Conservation (phyloP, 2,329 filamentous ascomycete genomes). For the Orbilia oligospora region DNA sequence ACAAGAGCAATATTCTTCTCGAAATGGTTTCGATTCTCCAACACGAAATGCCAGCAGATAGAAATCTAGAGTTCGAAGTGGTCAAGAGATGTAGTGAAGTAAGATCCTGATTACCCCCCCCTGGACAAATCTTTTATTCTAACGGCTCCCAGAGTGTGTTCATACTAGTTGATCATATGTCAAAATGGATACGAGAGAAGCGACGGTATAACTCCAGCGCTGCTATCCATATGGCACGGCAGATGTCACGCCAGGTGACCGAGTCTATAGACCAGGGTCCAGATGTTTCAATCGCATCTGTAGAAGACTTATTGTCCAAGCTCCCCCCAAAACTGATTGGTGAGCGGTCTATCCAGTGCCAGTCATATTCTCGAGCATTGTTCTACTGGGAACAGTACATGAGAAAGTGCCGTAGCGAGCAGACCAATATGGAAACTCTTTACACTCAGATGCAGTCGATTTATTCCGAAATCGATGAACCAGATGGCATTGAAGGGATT, state of each 20-base stretch:
- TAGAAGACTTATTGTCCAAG: constrained; percentile 79
- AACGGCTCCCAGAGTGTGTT: constrained; percentile 70
- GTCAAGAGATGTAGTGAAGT: constrained; percentile 90
- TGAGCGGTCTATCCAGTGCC: constrained; percentile 89
- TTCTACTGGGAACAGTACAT: constrained; percentile 97
- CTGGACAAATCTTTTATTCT: not conserved
- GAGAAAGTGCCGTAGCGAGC: constrained; percentile 70
- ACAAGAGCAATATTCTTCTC: constrained; percentile 76
- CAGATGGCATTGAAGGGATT: constrained; percentile 94
- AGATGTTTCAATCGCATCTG: constrained; percentile 67
- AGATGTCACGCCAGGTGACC: constrained; percentile 56
- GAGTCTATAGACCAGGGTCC: constrained; percentile 23
- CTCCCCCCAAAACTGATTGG: constrained; percentile 82
- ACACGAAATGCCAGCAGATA: constrained; percentile 71
- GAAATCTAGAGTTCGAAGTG: constrained; percentile 78
- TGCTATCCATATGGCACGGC: constrained; percentile 60
- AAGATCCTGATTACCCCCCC: constrained; percentile 65
- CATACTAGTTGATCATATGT: constrained; percentile 89
- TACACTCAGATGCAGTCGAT: constrained; percentile 89
- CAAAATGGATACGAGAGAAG: constrained; percentile 88
- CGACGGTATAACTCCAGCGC: constrained; percentile 69
- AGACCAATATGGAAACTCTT: constrained; percentile 74
- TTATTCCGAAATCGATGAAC: constrained; percentile 97
- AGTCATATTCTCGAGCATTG: constrained; percentile 89
- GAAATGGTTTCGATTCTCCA: constrained; percentile 84